Evolutionary conservation across 805 yeast species (phyloP).

Genomic region (Ogataea philodendri): DNA sequence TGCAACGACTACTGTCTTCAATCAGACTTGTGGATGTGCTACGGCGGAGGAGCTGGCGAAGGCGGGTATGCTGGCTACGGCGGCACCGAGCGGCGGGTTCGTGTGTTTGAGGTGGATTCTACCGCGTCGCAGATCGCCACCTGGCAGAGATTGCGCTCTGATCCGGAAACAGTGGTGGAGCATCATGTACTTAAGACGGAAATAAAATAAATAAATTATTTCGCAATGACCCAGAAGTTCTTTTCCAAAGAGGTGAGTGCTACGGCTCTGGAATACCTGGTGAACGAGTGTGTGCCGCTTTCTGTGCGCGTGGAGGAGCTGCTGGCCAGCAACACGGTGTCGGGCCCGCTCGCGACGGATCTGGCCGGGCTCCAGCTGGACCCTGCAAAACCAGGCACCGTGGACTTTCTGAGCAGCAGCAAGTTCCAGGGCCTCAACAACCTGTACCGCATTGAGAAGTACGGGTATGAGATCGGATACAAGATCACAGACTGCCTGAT

Average conservation of each 20-base stretch:
- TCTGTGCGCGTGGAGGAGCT: constrained; percentile 60
- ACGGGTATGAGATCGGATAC: constrained; percentile 56
- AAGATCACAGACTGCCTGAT: constrained; percentile 30
- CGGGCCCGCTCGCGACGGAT: constrained; percentile 2
- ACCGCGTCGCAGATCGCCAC: constrained; percentile 46
- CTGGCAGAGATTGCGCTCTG: constrained; percentile 72
- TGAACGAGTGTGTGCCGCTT: constrained; percentile 76
- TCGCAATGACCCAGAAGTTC: constrained; percentile 16
- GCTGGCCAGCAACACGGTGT: constrained; percentile 31
- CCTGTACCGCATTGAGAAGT: constrained; percentile 57
- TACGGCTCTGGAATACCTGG: constrained; percentile 56
- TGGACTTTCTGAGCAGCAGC: constrained; percentile 36
- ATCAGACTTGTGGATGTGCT: constrained; percentile 76
- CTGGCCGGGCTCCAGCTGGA: constrained; percentile 17
- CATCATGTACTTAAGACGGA: constrained; percentile 15
- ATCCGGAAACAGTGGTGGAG: constrained; percentile 37
- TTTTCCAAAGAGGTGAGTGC: constrained; percentile 47
- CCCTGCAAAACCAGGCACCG: constrained; percentile 37
- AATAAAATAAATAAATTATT: constrained; percentile 4
- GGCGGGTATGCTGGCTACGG: constrained; percentile 97
- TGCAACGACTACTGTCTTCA: constrained; percentile 85
- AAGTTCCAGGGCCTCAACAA: constrained; percentile 47
- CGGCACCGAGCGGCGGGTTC: constrained; percentile 74
- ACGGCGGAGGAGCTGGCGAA: constrained; percentile 92
- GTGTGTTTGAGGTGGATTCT: constrained; percentile 68